Evolutionary conservation across 495 filamentous ascomycete genomes (phyloP), one percentile per base, ranked within the genome.

Genomic region (Hypoxylon cercidicola): DNA sequence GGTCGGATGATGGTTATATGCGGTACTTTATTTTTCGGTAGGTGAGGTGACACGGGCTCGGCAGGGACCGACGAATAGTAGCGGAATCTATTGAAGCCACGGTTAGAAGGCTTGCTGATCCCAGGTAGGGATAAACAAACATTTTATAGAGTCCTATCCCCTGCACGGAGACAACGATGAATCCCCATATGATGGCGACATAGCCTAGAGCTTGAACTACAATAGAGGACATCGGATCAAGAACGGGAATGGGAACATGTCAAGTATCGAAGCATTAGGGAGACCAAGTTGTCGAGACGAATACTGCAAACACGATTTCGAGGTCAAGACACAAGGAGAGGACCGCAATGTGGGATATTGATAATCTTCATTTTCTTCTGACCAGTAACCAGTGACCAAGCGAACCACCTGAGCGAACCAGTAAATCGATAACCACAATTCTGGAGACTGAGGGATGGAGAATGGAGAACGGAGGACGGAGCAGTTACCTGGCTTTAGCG

Each of bases 1-100:
- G 96, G 96, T 4, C 96, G 91, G 60, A 99, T 92, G 57, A 96
- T 85, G 28, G 93, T 97, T 68, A 99, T 82, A 78, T 93, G 91
- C n/a, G 93, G 93, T 12, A 88, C 74, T 46, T 84, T 74, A 49
- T 81, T 65, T 16, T 74, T 59, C 6, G 74, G 72, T 3, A 84
- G 69, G 4, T 65, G 72, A 3, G 83, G 73, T 8, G 82, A 84
- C 12, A 81, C 70, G 4, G 83, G 68, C 10, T 74, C 66, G 16
- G 73, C 60, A 3, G 75, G 83, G 16, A 76, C 73, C 0, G 75
- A 72, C 5, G 81, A 82, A 68, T 85, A 80, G 62, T 79, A 64
- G n/a, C 77, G 81, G 62, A 78, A 80, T 54, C 85, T 87, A 61
- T 53, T 35, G 25, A 43, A 8, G 21, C 11, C 10, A 16, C 28